Base-by-base conservation (phyloP, 495 filamentous ascomycete species). In the Hamigera avellanea region DNA sequence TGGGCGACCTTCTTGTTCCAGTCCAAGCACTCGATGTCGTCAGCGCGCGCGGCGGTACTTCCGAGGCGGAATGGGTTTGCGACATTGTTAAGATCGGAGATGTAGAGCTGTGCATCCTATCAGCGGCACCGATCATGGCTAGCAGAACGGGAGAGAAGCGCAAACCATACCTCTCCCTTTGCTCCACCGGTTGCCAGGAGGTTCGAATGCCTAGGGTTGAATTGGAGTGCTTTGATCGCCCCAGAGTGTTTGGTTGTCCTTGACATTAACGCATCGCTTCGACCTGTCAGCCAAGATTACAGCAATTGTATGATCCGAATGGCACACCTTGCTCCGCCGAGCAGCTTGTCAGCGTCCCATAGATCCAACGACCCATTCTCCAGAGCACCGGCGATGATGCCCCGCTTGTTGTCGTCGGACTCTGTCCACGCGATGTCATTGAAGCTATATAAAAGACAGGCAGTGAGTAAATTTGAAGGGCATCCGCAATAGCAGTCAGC, bases 1-100 rank as follows among this genome's bases (percentile, higher is more conserved):
- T 99, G 88, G 14, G 88, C 70, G 26, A 95, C 88, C 66, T 94
- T 96, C 49, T 87, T 87, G 64, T 99, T 99, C 91, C 91, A 99
- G 45, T 95, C 89, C 49, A 96, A 64, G 40, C 85, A 87, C 43
- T 95, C 87, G 43, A 95, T 81, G 48, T 96, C 93, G 52, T 96
- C 89, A 6, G 86, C 80, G 45, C 83, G 78, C 45, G 87, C 86
- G 10, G 85, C 84, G 30, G 83, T 73, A 39, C 80, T 89, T 32
- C 93, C 91, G 27, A 96, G 70, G 40, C 86, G 77, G 62, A 87
- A 91, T 9, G 93, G 83, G 50, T 81, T 93, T 33, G 72, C 72
- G 42, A 83, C 72, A 55, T 96, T 86, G 61, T 88, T 85, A 36
- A 96, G 65, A 53, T 99, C 88, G 58, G 86, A 93, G 41, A 99